These are phyloP conservation scores for Globisporangium apiculatum DNA, from an alignment of 352 stramenopile species.

Conservation along the genomic window DNA sequence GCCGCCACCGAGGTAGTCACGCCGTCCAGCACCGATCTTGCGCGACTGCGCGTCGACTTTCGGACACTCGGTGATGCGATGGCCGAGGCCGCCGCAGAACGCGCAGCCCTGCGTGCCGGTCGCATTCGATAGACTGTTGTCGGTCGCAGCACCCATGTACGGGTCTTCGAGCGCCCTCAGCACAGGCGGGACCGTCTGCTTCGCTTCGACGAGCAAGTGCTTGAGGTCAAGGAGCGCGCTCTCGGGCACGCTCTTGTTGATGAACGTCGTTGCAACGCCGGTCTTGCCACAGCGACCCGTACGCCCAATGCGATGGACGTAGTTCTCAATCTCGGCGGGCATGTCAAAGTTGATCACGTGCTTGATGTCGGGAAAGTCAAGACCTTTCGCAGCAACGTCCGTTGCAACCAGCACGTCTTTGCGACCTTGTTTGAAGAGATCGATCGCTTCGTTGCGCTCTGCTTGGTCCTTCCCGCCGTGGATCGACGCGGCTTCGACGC, in stretches of 20 bases:
- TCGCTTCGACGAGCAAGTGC: conserved; percentile 96
- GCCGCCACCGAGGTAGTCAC: conserved; percentile 91
- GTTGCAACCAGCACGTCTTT: conserved; percentile 99
- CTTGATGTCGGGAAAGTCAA: conserved; percentile 99
- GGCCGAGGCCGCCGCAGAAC: conserved; percentile 97
- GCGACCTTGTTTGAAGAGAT: conserved; percentile 88
- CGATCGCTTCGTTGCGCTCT: conserved; percentile 96
- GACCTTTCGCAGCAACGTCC: conserved; percentile 97
- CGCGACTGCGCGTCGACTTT: conserved; percentile 98
- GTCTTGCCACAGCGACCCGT: conserved; percentile 98
- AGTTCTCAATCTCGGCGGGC: conserved; percentile 99
- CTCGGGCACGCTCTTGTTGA: conserved; percentile 96
- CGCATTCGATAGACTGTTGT: conserved; percentile 37
- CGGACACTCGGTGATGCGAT: conserved; percentile 98
- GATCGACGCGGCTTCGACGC: conserved; percentile 93
- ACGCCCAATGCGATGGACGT: conserved; percentile 98
- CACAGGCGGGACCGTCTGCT: conserved; percentile 97
- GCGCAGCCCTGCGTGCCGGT: conserved; percentile 93
- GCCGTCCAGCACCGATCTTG: conserved; percentile 90
- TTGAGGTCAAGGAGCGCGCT: conserved; percentile 98
- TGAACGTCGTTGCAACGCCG: conserved; percentile 97
- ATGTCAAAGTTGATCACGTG: conserved; percentile 99
- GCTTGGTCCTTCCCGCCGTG: conserved; percentile 97
- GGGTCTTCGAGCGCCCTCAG: conserved; percentile 97
- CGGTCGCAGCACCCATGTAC: conserved; percentile 79